phyloP scores from a whole-genome alignment of 805 yeast genomes.

The Teunomyces tritomae region DNA sequence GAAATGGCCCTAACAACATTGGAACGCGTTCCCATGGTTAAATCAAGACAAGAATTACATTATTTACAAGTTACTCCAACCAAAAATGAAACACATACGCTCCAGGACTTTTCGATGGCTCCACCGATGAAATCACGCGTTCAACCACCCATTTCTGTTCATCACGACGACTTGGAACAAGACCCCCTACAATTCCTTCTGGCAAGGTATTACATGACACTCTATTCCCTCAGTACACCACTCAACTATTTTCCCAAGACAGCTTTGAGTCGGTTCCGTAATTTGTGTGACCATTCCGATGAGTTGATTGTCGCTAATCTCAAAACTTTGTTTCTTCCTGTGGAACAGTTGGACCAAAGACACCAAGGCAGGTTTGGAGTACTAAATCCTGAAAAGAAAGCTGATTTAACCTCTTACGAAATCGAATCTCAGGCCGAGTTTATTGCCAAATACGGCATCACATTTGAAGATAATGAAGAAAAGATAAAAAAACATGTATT shows the following conservation, averaged over 20 bases:
- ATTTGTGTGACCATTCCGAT: constrained; percentile 34
- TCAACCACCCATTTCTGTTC: constrained; percentile 9
- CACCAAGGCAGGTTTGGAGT: constrained; percentile 35
- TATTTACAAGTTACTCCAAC: background rate
- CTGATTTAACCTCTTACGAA: constrained; percentile 14
- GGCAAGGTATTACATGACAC: constrained; percentile 32
- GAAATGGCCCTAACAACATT: background rate
- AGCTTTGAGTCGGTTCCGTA: constrained; percentile 44
- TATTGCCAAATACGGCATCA: constrained; percentile 15
- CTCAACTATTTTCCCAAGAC: constrained; percentile 49
- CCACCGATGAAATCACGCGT: constrained; percentile 9
- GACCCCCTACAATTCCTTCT: constrained; percentile 31
- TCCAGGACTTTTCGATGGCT: constrained; percentile 14
- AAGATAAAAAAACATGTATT: constrained; percentile 26
- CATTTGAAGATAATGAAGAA: constrained; percentile 19
- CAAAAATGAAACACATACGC: background rate
- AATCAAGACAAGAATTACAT: background rate
- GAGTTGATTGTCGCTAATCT: constrained; percentile 21
- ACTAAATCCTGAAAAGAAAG: constrained; percentile 6
- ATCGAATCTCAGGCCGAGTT: constrained; percentile 21
- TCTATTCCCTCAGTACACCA: constrained; percentile 41
- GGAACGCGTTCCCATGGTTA: background rate
- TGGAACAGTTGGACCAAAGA: constrained; percentile 42
- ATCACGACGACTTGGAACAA: background rate
- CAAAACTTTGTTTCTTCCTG: constrained; percentile 26